Evolutionary conservation across 345 rosid genomes (phyloP).

Genomic region (Pistacia atlantica): DNA sequence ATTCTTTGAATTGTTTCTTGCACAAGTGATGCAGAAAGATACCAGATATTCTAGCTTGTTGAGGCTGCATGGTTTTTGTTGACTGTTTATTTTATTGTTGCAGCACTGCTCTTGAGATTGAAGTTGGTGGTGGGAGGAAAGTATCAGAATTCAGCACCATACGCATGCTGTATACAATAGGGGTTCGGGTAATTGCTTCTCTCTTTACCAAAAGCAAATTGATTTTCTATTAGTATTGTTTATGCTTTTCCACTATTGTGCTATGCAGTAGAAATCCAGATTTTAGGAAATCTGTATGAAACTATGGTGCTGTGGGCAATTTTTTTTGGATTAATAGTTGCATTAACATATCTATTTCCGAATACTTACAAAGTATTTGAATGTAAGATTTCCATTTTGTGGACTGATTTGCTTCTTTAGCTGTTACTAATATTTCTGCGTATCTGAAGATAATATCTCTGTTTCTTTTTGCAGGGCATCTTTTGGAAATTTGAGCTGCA

Average conservation of each 20-base stretch:
- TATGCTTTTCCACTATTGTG: neutral
- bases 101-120: conserved; percentile 88
- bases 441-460: conserved; percentile 13
- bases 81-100: conserved; percentile 21
- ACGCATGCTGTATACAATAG: conserved; percentile 75
- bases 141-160: conserved; percentile 80
- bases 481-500: conserved; percentile 89
- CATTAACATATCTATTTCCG: neutral
- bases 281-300: neutral
- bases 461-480: conserved; percentile 60
- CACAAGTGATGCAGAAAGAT: neutral
- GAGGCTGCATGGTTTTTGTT: neutral
- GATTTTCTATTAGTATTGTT: neutral
- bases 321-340: neutral
- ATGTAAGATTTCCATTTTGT: neutral
- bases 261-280: neutral
- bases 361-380: neutral
- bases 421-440: neutral
- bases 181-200: conserved; percentile 68
- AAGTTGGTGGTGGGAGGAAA: conserved; percentile 94
- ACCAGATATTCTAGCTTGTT: conserved; percentile 9
- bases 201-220: conserved; percentile 4
- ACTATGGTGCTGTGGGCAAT: neutral
- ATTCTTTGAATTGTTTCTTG: neutral
- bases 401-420: conserved; percentile 9